These are phyloP conservation scores for Plasmopara muralis DNA, from an alignment of 352 stramenopile genomes.

Conservation along the genomic window DNA sequence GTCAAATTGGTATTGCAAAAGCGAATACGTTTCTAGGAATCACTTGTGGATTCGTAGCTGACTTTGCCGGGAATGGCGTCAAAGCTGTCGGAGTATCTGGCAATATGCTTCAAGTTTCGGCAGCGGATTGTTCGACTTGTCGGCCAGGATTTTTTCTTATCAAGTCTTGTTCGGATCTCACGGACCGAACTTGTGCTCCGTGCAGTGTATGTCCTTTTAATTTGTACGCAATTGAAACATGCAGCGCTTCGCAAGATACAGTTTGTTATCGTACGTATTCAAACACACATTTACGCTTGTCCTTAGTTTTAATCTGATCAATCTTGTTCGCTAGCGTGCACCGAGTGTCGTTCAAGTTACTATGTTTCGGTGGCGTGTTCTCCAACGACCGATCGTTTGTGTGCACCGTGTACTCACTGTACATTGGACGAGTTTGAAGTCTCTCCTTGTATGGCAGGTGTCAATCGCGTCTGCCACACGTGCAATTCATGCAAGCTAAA, in stretches of 20 bases:
- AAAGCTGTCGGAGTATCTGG: slow-evolving; percentile 11
- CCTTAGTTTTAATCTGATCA: not conserved
- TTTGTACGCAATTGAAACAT: slow-evolving; percentile 43
- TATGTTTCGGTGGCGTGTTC: slow-evolving; percentile 42
- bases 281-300: not conserved
- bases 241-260: slow-evolving; percentile 48
- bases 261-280: slow-evolving; percentile 57
- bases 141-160: slow-evolving; percentile 32
- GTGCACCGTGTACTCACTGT: slow-evolving; percentile 52
- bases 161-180: slow-evolving; percentile 55
- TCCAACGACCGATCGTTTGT: slow-evolving; percentile 52
- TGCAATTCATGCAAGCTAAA: slow-evolving; percentile 72
- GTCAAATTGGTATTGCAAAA: slow-evolving; percentile 38
- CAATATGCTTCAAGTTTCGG: slow-evolving; percentile 30
- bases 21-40: slow-evolving; percentile 50
- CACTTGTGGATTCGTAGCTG: slow-evolving; percentile 26
- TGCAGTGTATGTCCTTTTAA: slow-evolving; percentile 59
- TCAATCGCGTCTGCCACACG: slow-evolving; percentile 57
- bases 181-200: slow-evolving; percentile 39
- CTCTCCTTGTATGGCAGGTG: slow-evolving; percentile 41
- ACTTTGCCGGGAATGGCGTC: slow-evolving; percentile 46
- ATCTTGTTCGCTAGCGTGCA: slow-evolving; percentile 34
- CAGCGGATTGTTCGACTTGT: slow-evolving; percentile 51
- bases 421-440: slow-evolving; percentile 67
- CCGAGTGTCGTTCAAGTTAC: slow-evolving; percentile 48